Conservation (phyloP, 331 rosid genomes). For the Quercus tomentella region DNA sequence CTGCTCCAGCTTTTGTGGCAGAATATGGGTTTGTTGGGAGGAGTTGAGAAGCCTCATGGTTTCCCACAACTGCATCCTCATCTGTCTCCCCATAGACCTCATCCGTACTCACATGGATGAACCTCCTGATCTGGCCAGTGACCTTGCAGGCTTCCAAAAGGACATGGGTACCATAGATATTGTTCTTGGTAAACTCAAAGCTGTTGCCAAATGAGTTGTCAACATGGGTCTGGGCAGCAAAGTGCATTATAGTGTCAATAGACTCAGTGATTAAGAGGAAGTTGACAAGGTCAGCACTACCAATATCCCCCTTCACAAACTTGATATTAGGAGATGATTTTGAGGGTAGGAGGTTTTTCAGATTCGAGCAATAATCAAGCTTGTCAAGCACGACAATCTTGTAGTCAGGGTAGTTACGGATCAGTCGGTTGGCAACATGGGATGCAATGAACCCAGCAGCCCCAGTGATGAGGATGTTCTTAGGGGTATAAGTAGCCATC, state of each 20-base stretch:
- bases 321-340: conserved; percentile 14
- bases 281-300: conserved; percentile 21
- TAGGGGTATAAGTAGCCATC: conserved; percentile 7
- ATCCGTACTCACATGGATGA: conserved; percentile 20
- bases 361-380: conserved; percentile 20
- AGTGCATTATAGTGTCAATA: conserved; percentile 21
- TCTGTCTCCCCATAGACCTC: conserved; percentile 22
- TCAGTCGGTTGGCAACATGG: conserved; percentile 21
- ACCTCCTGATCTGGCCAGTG: conserved; percentile 15
- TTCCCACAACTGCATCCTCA: conserved; percentile 18
- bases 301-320: conserved; percentile 19
- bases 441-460: conserved; percentile 20
- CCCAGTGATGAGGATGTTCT: conserved; percentile 19
- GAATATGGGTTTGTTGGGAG: conserved; percentile 47
- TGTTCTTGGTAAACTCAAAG: conserved; percentile 22
- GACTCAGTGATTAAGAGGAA: conserved; percentile 8
- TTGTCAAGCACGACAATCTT: conserved; percentile 18
- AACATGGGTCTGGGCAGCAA: conserved; percentile 23
- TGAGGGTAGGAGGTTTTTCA: conserved; percentile 12
- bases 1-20: conserved; percentile 68
- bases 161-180: conserved; percentile 18
- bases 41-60: conserved; percentile 22
- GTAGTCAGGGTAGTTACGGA: conserved; percentile 17
- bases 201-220: conserved; percentile 21
- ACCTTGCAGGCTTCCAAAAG: conserved; percentile 20